Percentiles rank a stretch among this genome's conserved stretches.
Evolutionary conservation across 371 early-diverging fungal species (phyloP).

Genomic region (Saksenaea oblongispora): DNA sequence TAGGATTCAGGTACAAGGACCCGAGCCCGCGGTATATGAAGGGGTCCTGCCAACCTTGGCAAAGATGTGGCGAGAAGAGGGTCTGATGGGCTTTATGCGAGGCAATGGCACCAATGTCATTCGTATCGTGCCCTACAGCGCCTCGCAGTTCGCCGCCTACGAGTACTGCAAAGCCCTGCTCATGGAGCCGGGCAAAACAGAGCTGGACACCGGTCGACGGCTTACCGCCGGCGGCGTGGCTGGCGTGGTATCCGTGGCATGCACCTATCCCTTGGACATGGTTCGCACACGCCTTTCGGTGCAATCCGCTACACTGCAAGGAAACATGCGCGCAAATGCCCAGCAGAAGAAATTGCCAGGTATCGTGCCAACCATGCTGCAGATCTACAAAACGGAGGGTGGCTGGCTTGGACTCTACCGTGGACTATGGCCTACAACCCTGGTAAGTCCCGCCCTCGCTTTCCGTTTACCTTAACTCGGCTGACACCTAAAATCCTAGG

Average conservation of each 20-base stretch:
- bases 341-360: conserved; percentile 62
- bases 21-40: conserved; percentile 65
- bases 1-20: conserved; percentile 67
- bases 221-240: conserved; percentile 83
- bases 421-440: conserved; percentile 82
- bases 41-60: conserved; percentile 72
- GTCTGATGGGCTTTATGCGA: conserved; percentile 81
- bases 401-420: conserved; percentile 83
- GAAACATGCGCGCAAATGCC: conserved; percentile 12
- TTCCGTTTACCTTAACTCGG: neutral
- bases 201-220: conserved; percentile 73
- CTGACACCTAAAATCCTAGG: conserved; percentile 34
- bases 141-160: conserved; percentile 88
- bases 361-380: conserved; percentile 62
- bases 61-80: conserved; percentile 90
- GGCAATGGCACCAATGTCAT: conserved; percentile 94
- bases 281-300: conserved; percentile 85
- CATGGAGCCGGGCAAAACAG: conserved; percentile 67
- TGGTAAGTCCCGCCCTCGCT: conserved; percentile 45
- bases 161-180: conserved; percentile 75
- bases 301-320: conserved; percentile 58
- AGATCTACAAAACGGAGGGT: conserved; percentile 78
- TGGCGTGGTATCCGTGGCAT: conserved; percentile 80
- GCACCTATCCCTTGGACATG: conserved; percentile 89
- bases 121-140: conserved; percentile 91